These are phyloP conservation scores for Stylonectria norvegica DNA, from an alignment of 2,329 filamentous ascomycete species.

Conservation along the genomic window DNA sequence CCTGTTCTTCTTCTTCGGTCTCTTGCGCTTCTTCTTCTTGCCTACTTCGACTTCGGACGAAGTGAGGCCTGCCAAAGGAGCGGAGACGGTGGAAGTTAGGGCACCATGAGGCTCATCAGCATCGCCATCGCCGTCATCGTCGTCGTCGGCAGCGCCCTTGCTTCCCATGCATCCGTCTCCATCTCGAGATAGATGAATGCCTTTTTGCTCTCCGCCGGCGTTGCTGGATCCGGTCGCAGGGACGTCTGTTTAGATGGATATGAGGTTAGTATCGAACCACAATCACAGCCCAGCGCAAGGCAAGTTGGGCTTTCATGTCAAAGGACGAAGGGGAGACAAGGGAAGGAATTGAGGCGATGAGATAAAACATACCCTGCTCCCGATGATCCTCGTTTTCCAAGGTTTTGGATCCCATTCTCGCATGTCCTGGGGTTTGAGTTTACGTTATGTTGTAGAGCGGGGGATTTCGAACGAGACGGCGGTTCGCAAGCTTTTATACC, in stretches of 20 bases:
- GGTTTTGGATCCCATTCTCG: slow-evolving; percentile 6
- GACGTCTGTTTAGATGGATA: slow-evolving; percentile 9
- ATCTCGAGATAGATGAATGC: slow-evolving; percentile 39
- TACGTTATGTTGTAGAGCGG: no score
- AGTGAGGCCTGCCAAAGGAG: slow-evolving; percentile 12
- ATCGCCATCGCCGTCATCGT: slow-evolving; percentile 22
- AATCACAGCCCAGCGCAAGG: not conserved
- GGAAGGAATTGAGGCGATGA: not conserved
- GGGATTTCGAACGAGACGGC: no score
- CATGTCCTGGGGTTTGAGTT: no score
- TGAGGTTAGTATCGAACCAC: no score
- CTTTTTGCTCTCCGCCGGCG: slow-evolving; percentile 40
- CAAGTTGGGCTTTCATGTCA: not conserved
- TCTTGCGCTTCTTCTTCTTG: slow-evolving; percentile 27
- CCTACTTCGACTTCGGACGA: slow-evolving; percentile 1
- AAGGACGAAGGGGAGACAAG: not conserved
- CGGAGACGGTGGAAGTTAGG: slow-evolving; percentile 10
- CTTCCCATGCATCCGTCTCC: slow-evolving; percentile 40
- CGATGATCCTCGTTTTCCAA: slow-evolving; percentile 6
- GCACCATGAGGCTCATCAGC: not conserved
- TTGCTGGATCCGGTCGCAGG: slow-evolving; percentile 6
- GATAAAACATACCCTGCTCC: slow-evolving; percentile 3
- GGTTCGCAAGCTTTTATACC: no score
- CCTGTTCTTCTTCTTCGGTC: slow-evolving; percentile 29
- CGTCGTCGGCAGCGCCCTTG: slow-evolving; percentile 28